Percentiles rank a stretch among this genome's conserved stretches.
Conservation (phyloP, 2,329 filamentous ascomycete species). For the Ophiostoma australiae region DNA sequence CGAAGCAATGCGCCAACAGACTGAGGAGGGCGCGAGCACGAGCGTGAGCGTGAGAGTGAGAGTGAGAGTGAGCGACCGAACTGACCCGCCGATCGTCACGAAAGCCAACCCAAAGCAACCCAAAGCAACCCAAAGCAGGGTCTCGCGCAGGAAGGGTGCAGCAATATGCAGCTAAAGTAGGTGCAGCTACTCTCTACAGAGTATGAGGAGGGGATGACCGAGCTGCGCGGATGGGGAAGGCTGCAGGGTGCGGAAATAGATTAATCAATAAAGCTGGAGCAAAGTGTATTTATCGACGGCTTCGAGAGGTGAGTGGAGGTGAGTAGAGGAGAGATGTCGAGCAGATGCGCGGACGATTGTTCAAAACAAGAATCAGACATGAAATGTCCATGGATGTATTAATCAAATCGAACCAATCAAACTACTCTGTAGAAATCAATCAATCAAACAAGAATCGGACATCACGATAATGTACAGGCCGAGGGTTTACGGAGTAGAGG, state of each 20-base stretch:
- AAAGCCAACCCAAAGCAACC: constrained; percentile 13
- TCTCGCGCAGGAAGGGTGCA: neutral
- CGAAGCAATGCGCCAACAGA: neutral
- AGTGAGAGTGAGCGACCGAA: neutral
- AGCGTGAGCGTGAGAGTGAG: neutral
- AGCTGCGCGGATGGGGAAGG: neutral
- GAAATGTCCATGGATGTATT: too few species aligned
- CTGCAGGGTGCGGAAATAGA: constrained; percentile 7
- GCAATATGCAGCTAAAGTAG: neutral
- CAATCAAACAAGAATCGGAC: too few species aligned
- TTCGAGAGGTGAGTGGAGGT: neutral
- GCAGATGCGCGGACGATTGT: neutral
- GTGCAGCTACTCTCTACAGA: too few species aligned
- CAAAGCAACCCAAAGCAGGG: constrained; percentile 10
- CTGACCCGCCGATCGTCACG: constrained; percentile 11
- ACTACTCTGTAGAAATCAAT: too few species aligned
- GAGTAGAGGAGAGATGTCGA: neutral
- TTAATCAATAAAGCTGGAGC: neutral
- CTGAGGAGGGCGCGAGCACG: too few species aligned
- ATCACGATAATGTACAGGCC: too few species aligned
- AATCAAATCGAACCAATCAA: too few species aligned
- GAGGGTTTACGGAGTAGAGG: neutral
- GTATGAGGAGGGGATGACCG: constrained; percentile 7
- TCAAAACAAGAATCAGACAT: too few species aligned
- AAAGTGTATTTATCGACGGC: neutral